These are phyloP conservation scores for Excoecaria cochinchinensis DNA, from an alignment of 345 rosid genomes.

Conservation along the genomic window DNA sequence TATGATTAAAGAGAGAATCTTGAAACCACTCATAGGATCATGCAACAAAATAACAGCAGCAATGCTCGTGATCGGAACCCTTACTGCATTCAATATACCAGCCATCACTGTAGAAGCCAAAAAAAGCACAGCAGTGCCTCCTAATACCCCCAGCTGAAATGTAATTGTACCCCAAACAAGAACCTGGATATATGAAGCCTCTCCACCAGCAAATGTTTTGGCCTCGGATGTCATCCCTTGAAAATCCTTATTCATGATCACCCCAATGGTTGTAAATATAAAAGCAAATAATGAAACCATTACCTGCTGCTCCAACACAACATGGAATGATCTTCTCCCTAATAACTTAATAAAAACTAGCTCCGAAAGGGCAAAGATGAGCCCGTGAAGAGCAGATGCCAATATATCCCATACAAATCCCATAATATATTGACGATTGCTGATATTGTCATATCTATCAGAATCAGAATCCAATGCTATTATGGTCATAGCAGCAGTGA, in stretches of 20 bases:
- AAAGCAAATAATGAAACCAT: constrained; percentile 73
- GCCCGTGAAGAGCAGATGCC: constrained; percentile 85
- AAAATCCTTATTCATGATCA: constrained; percentile 51
- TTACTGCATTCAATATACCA: constrained; percentile 80
- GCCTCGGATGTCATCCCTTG: constrained; percentile 39
- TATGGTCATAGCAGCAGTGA: constrained; percentile 64
- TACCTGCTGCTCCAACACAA: constrained; percentile 81
- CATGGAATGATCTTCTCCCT: constrained; percentile 77
- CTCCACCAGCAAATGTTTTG: constrained; percentile 20
- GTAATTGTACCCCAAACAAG: constrained; percentile 64
- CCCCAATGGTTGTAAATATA: constrained; percentile 63
- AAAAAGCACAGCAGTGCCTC: constrained; percentile 67
- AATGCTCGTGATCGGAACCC: constrained; percentile 76
- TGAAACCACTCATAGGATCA: constrained; percentile 89
- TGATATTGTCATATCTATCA: constrained; percentile 51
- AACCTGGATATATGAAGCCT: constrained; percentile 41
- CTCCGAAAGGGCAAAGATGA: constrained; percentile 84
- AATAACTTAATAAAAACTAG: constrained; percentile 62
- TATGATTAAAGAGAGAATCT: constrained; percentile 70
- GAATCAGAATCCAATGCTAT: constrained; percentile 80
- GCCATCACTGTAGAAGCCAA: constrained; percentile 75
- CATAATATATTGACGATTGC: constrained; percentile 51
- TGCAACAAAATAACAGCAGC: constrained; percentile 73
- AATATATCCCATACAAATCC: constrained; percentile 79
- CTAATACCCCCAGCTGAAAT: constrained; percentile 73